These are phyloP conservation scores for Termitomyces titanicus DNA, from an alignment of 768 basidiomycete genomes.

Conservation along the genomic window DNA sequence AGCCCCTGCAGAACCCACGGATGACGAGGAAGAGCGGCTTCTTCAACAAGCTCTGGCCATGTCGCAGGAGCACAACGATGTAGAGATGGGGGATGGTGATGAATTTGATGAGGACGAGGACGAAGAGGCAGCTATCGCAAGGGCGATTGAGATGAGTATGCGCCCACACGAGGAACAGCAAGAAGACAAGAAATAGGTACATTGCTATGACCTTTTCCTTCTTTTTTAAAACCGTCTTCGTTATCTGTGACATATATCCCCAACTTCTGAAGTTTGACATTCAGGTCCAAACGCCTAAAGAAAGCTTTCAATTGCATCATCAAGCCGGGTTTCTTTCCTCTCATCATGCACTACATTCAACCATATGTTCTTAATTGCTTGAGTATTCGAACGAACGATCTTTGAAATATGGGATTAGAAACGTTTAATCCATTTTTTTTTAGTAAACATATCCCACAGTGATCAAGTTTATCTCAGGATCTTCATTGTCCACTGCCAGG, in stretches of 20 bases:
- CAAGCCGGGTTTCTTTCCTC: too few relatives aligned
- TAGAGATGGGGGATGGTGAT: constrained; percentile 41
- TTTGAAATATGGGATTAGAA: not conserved
- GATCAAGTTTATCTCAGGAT: not conserved
- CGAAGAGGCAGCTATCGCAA: constrained; percentile 87
- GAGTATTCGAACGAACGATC: not conserved
- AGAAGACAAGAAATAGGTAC: constrained; percentile 29
- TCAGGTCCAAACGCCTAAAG: not conserved
- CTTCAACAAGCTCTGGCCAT: constrained; percentile 75
- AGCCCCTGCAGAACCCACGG: constrained; percentile 41
- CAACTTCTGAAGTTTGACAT: not conserved
- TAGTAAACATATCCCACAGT: not conserved
- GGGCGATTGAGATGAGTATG: constrained; percentile 95
- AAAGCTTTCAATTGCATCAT: not conserved
- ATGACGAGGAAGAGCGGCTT: constrained; percentile 76
- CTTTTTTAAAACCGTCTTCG: not conserved
- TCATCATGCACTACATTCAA: not conserved
- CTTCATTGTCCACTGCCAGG: not conserved
- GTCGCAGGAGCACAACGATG: constrained; percentile 49
- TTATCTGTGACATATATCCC: not conserved
- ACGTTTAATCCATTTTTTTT: not conserved
- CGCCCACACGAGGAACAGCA: constrained; percentile 40
- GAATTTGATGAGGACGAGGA: constrained; percentile 54
- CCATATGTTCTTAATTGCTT: not conserved
- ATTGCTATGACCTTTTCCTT: not conserved